Evolutionary conservation across 371 early-diverging fungal species (phyloP).

Genomic region (Mucor circinelloides): DNA sequence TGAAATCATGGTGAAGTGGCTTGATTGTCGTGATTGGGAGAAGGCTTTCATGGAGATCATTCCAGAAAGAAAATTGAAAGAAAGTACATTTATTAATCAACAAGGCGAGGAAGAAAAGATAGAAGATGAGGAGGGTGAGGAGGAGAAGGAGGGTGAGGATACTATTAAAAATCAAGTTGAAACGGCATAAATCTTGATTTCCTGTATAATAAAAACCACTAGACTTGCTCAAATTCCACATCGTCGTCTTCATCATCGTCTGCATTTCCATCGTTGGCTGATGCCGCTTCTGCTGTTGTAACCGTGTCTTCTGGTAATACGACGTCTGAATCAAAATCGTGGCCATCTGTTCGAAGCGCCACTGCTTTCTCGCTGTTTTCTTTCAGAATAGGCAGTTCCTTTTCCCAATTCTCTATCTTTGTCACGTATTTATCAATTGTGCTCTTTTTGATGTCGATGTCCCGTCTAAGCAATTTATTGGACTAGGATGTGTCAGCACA

Average conservation of each 20-base stretch:
- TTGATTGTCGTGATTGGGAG: slow-evolving; percentile 78
- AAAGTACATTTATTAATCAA: slow-evolving; percentile 42
- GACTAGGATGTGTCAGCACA: slow-evolving; percentile 7
- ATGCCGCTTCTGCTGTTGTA: not conserved
- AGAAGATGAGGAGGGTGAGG: slow-evolving; percentile 16
- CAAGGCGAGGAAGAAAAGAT: slow-evolving; percentile 22
- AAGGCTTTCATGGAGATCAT: slow-evolving; percentile 83
- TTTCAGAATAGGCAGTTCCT: slow-evolving; percentile 20
- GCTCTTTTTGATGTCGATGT: slow-evolving; percentile 29
- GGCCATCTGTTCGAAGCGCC: slow-evolving; percentile 10
- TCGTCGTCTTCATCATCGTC: slow-evolving; percentile 28
- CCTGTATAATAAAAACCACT: not conserved
- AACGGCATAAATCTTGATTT: not conserved
- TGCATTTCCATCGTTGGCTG: not conserved
- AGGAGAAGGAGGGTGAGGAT: not conserved
- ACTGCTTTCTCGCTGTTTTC: slow-evolving; percentile 17
- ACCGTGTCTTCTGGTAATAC: not conserved
- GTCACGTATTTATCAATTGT: slow-evolving; percentile 23
- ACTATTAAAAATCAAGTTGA: not conserved
- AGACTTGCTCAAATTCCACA: slow-evolving; percentile 36
- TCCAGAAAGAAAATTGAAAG: slow-evolving; percentile 81
- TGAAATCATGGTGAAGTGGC: slow-evolving; percentile 78
- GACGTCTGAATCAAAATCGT: slow-evolving; percentile 22
- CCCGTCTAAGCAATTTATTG: slow-evolving; percentile 21
- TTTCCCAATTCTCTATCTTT: slow-evolving; percentile 26